Evolutionary conservation across 805 yeast genomes (phyloP).

Genomic region (Saturnispora kantuleensis): DNA sequence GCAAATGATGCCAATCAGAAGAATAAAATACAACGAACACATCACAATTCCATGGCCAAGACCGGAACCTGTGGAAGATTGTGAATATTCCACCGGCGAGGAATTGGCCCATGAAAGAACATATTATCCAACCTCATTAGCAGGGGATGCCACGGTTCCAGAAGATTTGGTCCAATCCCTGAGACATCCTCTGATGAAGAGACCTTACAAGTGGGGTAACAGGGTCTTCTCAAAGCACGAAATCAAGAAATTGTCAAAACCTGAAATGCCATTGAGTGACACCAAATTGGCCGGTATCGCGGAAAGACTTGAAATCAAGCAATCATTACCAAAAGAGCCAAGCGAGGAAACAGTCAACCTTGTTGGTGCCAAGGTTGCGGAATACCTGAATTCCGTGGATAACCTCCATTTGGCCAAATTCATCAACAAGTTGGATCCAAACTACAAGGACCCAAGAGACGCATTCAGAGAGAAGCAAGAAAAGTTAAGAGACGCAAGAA

Average conservation of each 20-base stretch:
- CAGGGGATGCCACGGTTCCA: conserved; percentile 57
- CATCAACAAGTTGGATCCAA: conserved; percentile 22
- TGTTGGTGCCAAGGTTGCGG: conserved; percentile 33
- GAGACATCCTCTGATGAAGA: conserved; percentile 66
- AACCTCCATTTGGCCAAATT: conserved; percentile 26
- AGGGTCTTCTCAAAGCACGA: conserved; percentile 46
- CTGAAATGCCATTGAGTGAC: conserved; percentile 67
- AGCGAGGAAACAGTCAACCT: conserved; percentile 35
- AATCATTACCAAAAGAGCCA: conserved; percentile 30
- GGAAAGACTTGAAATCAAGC: conserved; percentile 40
- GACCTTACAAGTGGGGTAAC: conserved; percentile 45
- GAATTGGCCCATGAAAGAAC: conserved; percentile 61
- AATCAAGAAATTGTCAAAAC: conserved; percentile 52
- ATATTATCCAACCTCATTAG: conserved; percentile 57
- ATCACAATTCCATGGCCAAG: conserved; percentile 86
- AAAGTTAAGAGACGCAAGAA: conserved; percentile 13
- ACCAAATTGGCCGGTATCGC: conserved; percentile 51
- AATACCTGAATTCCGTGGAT: conserved; percentile 25
- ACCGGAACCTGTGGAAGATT: conserved; percentile 51
- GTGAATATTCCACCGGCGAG: conserved; percentile 45
- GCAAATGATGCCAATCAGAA: conserved; percentile 66
- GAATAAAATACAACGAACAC: conserved; percentile 58
- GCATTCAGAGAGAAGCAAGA: conserved; percentile 15
- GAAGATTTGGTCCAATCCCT: conserved; percentile 47
- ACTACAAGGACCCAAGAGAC: conserved; percentile 14